Base-by-base conservation (phyloP, 495 filamentous ascomycete species). In the Daldinia caldariorum region DNA sequence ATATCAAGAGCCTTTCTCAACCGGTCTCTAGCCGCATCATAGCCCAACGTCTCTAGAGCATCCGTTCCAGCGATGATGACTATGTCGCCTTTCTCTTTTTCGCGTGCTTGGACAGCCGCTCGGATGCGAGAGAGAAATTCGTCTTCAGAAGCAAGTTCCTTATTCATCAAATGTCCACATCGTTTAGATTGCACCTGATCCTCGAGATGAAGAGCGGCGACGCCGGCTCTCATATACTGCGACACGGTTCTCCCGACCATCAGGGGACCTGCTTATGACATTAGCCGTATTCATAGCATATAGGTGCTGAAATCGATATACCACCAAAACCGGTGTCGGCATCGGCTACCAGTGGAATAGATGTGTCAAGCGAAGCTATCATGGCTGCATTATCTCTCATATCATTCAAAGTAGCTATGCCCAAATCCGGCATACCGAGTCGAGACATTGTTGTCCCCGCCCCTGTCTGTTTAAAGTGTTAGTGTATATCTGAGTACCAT, bases 141-240 rank as follows among this genome's bases (percentile, higher is more conserved):
- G 14, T n/a, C 18, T 45, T 45, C 41, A 3, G 41, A 18, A 16
- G 18, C 41, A 45, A 45, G 41, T 45, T 45, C 41, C 41, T 45
- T 45, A 16, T 45, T 45, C 41, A 18, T 45, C 6, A 45, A 16
- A 45, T 45, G 41, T 0, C 41, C 41, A 8, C 41, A 45, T 18
- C 41, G 41, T 16, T 45, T 45, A n/a, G 41, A 45, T 12, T 45
- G 41, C 41, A 45, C 41, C 18, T 45, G 41, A 45, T 45, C 41
- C 41, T 45, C 41, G 1, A 45, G n/a, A 45, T 45, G 41, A 4
- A 45, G 41, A 20, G 41, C 41, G 14, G 41, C 41, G n/a, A 45
- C 41, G 6, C 41, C 41, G 41, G 41, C 41, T 45, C 16, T 45
- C 1, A 45, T 45, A 20, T 45, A 45, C 41, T 45, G 41, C 41